Conservation (phyloP, 139 green algal genomes). For the Chlorella sp. region DNA sequence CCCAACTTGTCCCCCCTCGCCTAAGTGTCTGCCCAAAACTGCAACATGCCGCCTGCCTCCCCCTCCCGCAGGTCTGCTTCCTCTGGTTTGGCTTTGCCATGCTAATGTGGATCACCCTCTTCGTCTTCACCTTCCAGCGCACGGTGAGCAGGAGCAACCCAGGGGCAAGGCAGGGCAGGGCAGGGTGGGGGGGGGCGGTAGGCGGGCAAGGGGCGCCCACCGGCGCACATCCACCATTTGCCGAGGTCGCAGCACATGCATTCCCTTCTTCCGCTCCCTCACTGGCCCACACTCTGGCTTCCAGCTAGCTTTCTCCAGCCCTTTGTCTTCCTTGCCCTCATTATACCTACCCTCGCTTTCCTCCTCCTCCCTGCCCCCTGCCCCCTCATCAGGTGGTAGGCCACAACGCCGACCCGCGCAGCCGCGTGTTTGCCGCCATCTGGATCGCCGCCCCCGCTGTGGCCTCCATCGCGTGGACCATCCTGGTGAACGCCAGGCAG, state of each 20-base stretch:
- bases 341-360: too few species aligned
- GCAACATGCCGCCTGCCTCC: too few species aligned
- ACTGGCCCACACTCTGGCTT: not conserved
- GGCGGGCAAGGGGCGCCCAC: too few species aligned
- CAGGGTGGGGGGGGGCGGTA: too few species aligned
- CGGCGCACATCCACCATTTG: too few species aligned
- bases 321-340: too few species aligned
- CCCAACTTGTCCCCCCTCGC: too few species aligned
- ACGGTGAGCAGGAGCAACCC: slow-evolving; percentile 1
- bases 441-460: slow-evolving; percentile 64
- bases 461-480: slow-evolving; percentile 46
- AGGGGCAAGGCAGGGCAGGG: too few species aligned
- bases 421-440: slow-evolving; percentile 45
- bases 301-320: too few species aligned
- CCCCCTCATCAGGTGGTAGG: slow-evolving; percentile 31
- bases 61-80: slow-evolving; percentile 29
- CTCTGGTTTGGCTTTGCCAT: slow-evolving; percentile 60
- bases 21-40: not conserved
- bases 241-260: not conserved
- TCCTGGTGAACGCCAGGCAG: not conserved
- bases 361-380: not conserved
- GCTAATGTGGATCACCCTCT: slow-evolving; percentile 50
- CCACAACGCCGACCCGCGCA: slow-evolving; percentile 49
- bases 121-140: slow-evolving; percentile 25
- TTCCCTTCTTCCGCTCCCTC: not conserved